Conservation (phyloP, 805 yeast species). For the Saccharomycopsis sp. region DNA sequence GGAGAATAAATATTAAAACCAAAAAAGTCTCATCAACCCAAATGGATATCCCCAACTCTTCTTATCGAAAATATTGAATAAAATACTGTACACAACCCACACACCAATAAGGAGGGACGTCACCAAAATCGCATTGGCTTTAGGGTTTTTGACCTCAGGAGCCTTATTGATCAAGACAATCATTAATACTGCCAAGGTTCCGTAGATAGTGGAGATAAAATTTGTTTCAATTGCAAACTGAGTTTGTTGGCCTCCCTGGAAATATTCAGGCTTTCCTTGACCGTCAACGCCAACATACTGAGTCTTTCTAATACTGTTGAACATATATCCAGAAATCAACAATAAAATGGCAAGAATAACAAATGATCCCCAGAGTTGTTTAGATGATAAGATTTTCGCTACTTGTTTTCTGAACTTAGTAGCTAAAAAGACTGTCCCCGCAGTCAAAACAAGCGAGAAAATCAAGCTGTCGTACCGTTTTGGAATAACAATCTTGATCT, state of each 20-base stretch:
- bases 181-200: slow-evolving; percentile 52
- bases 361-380: slow-evolving; percentile 64
- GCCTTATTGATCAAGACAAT: slow-evolving; percentile 53
- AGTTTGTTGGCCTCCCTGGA: slow-evolving; percentile 56
- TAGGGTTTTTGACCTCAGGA: slow-evolving; percentile 41
- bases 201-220: slow-evolving; percentile 68
- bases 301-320: slow-evolving; percentile 72
- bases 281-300: slow-evolving; percentile 42
- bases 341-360: slow-evolving; percentile 59
- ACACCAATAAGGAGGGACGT: slow-evolving; percentile 38
- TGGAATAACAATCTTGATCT: slow-evolving; percentile 30
- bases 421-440: slow-evolving; percentile 30
- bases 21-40: slow-evolving; percentile 38
- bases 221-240: slow-evolving; percentile 91
- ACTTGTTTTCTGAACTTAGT: slow-evolving; percentile 33
- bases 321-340: slow-evolving; percentile 90
- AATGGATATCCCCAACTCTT: slow-evolving; percentile 79
- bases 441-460: slow-evolving; percentile 31
- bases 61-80: slow-evolving; percentile 57
- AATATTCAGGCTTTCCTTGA: slow-evolving; percentile 41
- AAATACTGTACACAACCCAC: slow-evolving; percentile 53
- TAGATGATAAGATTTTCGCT: slow-evolving; percentile 38
- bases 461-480: slow-evolving; percentile 33
- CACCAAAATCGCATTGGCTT: slow-evolving; percentile 45
- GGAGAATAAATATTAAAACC: no score